Conservation (phyloP, 2,329 filamentous ascomycete genomes). For the Fusarium subtropicale region DNA sequence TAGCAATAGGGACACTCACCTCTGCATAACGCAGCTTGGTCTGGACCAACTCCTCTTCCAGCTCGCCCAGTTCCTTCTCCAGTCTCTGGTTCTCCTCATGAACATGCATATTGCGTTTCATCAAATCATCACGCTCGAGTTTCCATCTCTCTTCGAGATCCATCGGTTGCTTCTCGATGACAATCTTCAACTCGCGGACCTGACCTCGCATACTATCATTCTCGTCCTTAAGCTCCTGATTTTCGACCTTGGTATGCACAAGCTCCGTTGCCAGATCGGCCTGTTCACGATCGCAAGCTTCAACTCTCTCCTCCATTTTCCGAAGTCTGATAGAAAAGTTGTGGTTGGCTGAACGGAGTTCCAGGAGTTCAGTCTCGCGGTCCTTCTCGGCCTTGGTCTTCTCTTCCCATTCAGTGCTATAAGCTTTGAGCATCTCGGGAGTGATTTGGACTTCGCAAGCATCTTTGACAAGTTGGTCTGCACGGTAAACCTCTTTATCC, state of each 20-base stretch:
- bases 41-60: constrained; percentile 91
- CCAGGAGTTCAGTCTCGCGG: constrained; percentile 82
- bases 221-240: constrained; percentile 87
- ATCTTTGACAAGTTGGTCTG: constrained; percentile 92
- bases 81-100: constrained; percentile 91
- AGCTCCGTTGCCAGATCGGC: constrained; percentile 91
- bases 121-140: constrained; percentile 88
- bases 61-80: constrained; percentile 89
- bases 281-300: constrained; percentile 90
- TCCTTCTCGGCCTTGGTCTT: constrained; percentile 85
- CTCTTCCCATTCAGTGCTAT: constrained; percentile 92
- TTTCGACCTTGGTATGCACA: constrained; percentile 92
- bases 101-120: constrained; percentile 91
- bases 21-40: constrained; percentile 97
- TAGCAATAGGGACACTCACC: constrained; percentile 67
- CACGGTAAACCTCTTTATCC: constrained; percentile 96
- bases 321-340: constrained; percentile 81
- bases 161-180: constrained; percentile 89
- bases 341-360: constrained; percentile 73
- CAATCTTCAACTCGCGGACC: constrained; percentile 83
- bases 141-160: constrained; percentile 87
- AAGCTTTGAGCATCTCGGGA: constrained; percentile 81
- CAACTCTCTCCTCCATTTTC: constrained; percentile 85
- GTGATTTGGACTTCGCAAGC: constrained; percentile 90
- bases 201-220: constrained; percentile 90